These are phyloP conservation scores for Leishmania turanica DNA, from an alignment of 208 protist genomes.

Conservation along the genomic window DNA sequence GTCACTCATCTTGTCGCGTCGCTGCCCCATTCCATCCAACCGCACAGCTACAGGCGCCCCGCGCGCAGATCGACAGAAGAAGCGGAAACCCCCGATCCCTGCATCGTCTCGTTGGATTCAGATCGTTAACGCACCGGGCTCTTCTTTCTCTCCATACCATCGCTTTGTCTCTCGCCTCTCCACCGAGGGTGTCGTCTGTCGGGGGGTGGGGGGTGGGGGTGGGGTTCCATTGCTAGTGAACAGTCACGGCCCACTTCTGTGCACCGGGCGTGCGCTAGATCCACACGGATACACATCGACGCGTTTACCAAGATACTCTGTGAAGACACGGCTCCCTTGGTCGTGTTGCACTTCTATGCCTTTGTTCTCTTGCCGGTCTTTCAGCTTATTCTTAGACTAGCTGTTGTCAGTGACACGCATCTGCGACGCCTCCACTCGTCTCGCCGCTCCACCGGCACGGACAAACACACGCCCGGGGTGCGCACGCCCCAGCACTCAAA, in stretches of 20 bases:
- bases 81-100: neutral
- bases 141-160: neutral
- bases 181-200: neutral
- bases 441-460: neutral
- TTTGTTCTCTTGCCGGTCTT: neutral
- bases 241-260: neutral
- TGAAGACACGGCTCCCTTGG: neutral
- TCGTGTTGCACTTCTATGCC: no score
- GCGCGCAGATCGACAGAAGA: neutral
- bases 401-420: neutral
- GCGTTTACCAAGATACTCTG: neutral
- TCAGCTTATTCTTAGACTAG: neutral
- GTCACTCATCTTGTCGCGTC: no score
- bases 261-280: neutral
- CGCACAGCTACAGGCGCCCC: neutral
- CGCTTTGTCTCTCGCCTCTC: neutral
- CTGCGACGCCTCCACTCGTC: neutral
- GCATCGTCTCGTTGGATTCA: neutral
- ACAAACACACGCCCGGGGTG: neutral
- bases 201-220: no score
- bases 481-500: neutral
- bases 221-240: neutral
- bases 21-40: neutral
- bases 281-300: neutral
- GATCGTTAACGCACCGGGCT: neutral